phyloP scores from a whole-genome alignment of 768 basidiomycete genomes.

The Albatrellus ellisii region DNA sequence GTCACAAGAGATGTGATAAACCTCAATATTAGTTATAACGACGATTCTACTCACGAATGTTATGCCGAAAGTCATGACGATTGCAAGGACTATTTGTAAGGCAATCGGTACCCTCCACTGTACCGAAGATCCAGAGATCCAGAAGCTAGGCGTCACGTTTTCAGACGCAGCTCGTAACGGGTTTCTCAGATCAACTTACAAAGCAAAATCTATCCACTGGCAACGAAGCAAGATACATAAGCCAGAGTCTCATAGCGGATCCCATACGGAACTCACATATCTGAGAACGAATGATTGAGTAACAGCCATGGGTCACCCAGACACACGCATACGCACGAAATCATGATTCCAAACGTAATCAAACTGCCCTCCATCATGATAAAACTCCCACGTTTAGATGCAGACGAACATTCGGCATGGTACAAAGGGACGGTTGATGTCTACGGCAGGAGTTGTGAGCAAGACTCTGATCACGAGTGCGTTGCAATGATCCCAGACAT shows the following conservation, averaged over 20 bases:
- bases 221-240: background rate
- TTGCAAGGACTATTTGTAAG: constrained; percentile 41
- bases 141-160: constrained; percentile 26
- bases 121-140: constrained; percentile 33
- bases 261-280: background rate
- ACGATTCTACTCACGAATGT: constrained; percentile 29
- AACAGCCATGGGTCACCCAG: background rate
- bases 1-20: background rate
- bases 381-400: constrained; percentile 42
- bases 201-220: constrained; percentile 34
- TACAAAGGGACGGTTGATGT: constrained; percentile 56
- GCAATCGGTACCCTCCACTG: constrained; percentile 56
- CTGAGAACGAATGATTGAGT: background rate
- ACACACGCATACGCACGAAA: constrained; percentile 30
- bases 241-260: background rate
- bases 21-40: too few relatives aligned
- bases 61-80: constrained; percentile 38
- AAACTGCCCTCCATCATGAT: constrained; percentile 55
- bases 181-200: constrained; percentile 24
- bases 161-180: constrained; percentile 1
- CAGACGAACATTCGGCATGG: constrained; percentile 53
- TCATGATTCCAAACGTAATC: constrained; percentile 51
- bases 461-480: background rate
- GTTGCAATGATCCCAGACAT: constrained; percentile 23
- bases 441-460: constrained; percentile 18